Base-by-base conservation (phyloP, 768 basidiomycete genomes). In the Phylloporus arenicola region DNA sequence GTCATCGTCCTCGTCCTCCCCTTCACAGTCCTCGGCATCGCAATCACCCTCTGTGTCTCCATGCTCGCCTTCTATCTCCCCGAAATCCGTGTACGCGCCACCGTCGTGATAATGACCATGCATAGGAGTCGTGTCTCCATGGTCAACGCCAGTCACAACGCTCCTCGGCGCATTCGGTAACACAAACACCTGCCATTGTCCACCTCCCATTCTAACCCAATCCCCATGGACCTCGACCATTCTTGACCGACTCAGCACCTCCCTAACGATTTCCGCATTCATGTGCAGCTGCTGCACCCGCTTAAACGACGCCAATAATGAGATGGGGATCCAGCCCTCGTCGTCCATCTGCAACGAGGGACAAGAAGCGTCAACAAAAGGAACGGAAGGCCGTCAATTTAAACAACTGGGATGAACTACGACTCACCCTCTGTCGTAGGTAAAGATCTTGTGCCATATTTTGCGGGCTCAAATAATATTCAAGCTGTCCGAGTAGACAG, bases 401-500 rank as follows among this genome's bases (percentile, higher is more conserved):
- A 33, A 24, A 41, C 24, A 43, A 5, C 16, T 6, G 13, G 25
- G 8, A 52, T n/a, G 22, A 29, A 14, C 27, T 30, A 43, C 43
- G 14, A 74, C 84, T 62, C 59, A 89, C 92, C 71, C 81, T 75
- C 69, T 83, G 77, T 46, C 91, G 78, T 31, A 97, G 73, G 70
- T 78, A 95, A 57, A 87, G 77, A 65, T 97, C 93, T 63, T 83
- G 81, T n/a, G 80, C 86, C 71, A 97, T 75, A 64, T 95, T 96
- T 64, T 96, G 84, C 49, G 85, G 75, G 58, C 91, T 90, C 57
- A 97, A 75, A 71, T 95, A 97, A 67, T 92, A 96, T 69, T 95
- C 94, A 45, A 95, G 70, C 67, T 95, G 88, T 1, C 81, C 84
- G 39, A 95, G 77, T 24, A 95, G 72, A 63, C 79, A 82, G 59